These are phyloP conservation scores for Alternaria conjuncta DNA, from an alignment of 2,329 filamentous ascomycete species.

Conservation along the genomic window DNA sequence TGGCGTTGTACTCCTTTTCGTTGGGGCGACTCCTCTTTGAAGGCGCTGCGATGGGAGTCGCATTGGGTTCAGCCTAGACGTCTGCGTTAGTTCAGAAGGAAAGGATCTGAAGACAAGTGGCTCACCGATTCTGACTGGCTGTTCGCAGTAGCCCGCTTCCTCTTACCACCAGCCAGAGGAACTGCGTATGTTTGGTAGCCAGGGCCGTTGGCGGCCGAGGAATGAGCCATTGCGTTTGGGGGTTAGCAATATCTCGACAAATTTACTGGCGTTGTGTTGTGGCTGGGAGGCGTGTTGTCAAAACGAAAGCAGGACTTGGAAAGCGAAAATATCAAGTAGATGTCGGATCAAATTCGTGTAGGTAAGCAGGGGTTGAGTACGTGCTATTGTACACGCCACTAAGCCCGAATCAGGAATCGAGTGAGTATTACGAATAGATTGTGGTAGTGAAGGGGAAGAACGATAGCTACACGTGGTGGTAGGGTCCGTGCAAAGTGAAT, in stretches of 20 bases:
- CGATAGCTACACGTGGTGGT: not conserved
- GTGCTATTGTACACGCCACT: not conserved
- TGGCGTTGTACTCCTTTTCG: slow-evolving; percentile 4
- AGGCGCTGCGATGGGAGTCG: not conserved
- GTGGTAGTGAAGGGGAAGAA: not conserved
- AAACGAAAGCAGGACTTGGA: not conserved
- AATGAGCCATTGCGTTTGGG: not conserved
- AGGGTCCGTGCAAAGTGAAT: not conserved
- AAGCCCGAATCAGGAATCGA: not conserved
- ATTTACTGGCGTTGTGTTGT: not conserved
- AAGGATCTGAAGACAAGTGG: not conserved
- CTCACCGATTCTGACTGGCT: not conserved
- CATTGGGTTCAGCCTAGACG: not conserved
- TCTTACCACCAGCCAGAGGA: not conserved
- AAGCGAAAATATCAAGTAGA: not conserved
- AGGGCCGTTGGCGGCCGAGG: not conserved
- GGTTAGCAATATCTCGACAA: not conserved
- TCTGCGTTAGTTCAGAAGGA: not conserved
- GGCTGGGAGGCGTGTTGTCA: not conserved
- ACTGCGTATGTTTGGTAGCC: not conserved
- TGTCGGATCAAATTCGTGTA: not conserved
- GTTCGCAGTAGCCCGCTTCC: not conserved
- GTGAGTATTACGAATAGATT: not conserved
- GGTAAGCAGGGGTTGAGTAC: not conserved
- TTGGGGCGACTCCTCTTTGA: not conserved